Base-by-base conservation (phyloP, 768 basidiomycete genomes). In the Boletus sp. region DNA sequence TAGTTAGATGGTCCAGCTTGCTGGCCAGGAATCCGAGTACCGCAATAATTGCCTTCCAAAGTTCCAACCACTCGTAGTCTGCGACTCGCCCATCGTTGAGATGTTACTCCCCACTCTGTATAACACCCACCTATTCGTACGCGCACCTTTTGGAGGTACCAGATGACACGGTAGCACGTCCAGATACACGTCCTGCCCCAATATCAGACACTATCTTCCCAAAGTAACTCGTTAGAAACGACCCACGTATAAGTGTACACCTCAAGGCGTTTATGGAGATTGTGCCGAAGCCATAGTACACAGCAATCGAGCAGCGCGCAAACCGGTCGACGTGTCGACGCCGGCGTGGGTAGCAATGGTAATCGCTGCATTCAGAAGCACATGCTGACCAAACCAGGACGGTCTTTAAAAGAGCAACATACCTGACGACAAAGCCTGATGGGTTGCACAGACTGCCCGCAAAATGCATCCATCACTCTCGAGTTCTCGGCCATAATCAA, bases 351-450 rank as follows among this genome's bases (percentile, higher is more conserved):
- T 38, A 87, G 71, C 14, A 74, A 62, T 11, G 87, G 87, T 25
- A 77, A 50, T 54, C 80, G 78, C 85, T 83, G 42, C 37, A 30
- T 45, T 47, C 37, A 50, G 49, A 51, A 41, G 14, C n/a, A 54
- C 37, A 27, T 19, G 9, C 47, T 45, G 10, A 55, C 37, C 42
- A 21, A 35, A 43, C 40, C 7, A 30, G 14, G 7, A 30, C 11
- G 19, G 11, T 27, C 27, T 23, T 17, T 14, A 29, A 40, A 52
- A 33, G 23, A 43, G 42, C 34, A 7, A 52, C 74, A 55, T 51
- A 84, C 85, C 74, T 88, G 86, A 44, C 84, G 79, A 69, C 85
- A 88, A 19, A 87, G 66, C 13, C 79, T 74, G 45, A 88, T 77
- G 17, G 65, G 64, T 15, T 70, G 68, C n/a, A 66, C 59, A 39